Evolutionary conservation across 805 yeast species (phyloP).

Genomic region (Schwanniomyces vanrijiae): DNA sequence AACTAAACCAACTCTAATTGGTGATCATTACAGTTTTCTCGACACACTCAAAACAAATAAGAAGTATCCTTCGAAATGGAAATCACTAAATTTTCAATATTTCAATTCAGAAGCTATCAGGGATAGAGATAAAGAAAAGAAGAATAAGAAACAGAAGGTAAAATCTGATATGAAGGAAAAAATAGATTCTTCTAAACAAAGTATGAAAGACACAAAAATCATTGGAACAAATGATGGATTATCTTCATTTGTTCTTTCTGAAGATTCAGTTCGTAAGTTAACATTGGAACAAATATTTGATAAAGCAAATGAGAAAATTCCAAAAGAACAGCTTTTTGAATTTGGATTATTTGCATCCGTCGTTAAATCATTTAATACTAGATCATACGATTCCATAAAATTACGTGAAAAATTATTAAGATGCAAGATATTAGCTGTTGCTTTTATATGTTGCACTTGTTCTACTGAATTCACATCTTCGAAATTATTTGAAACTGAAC

Average conservation of each 20-base stretch:
- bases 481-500: slow-evolving; percentile 66
- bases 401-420: slow-evolving; percentile 60
- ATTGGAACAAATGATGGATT: slow-evolving; percentile 42
- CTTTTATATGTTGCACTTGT: slow-evolving; percentile 58
- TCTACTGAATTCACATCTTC: slow-evolving; percentile 61
- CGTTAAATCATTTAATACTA: slow-evolving; percentile 71
- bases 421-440: slow-evolving; percentile 66
- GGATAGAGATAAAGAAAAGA: slow-evolving; percentile 7
- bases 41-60: slow-evolving; percentile 44
- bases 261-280: slow-evolving; percentile 54
- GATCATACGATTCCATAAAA: slow-evolving; percentile 50
- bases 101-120: slow-evolving; percentile 21
- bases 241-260: slow-evolving; percentile 49
- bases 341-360: slow-evolving; percentile 60
- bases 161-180: slow-evolving; percentile 2
- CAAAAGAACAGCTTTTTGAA: slow-evolving; percentile 62
- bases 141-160: slow-evolving; percentile 15
- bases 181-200: slow-evolving; percentile 2
- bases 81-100: slow-evolving; percentile 52
- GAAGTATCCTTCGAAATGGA: slow-evolving; percentile 58
- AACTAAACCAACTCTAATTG: slow-evolving; percentile 23
- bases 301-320: slow-evolving; percentile 55
- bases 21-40: slow-evolving; percentile 45
- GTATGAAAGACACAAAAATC: slow-evolving; percentile 1
- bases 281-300: slow-evolving; percentile 64